These are phyloP conservation scores for Xylariaceae sp. DNA, from an alignment of 2,329 filamentous ascomycete genomes.

Conservation along the genomic window DNA sequence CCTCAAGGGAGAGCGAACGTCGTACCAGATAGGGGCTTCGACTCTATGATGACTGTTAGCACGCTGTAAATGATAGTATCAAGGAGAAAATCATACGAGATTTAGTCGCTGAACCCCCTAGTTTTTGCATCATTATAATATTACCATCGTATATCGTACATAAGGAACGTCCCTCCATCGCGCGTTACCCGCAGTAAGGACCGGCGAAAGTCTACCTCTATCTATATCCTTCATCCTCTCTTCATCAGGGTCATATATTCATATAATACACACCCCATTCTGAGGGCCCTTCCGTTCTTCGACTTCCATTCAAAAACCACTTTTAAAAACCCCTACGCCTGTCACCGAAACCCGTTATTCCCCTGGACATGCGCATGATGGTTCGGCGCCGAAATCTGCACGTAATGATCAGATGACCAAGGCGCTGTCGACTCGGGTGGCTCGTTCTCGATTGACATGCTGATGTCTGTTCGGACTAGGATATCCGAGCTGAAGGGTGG, in stretches of 20 bases:
- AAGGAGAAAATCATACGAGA: neutral
- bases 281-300: neutral
- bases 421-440: constrained; percentile 5
- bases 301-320: too few species aligned
- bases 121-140: too few species aligned
- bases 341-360: constrained; percentile 15
- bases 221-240: neutral
- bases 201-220: neutral
- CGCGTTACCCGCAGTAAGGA: too few species aligned
- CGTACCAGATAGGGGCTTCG: constrained; percentile 9
- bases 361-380: constrained; percentile 20
- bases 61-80: neutral
- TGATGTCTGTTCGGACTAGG: constrained; percentile 26
- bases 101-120: neutral
- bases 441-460: constrained; percentile 24
- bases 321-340: neutral
- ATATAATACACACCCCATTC: neutral
- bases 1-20: constrained; percentile 28
- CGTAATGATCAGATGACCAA: constrained; percentile 19
- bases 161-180: too few species aligned
- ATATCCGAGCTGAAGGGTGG: constrained; percentile 22
- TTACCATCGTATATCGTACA: too few species aligned
- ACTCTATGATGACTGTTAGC: neutral
- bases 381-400: constrained; percentile 22
- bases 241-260: neutral